A percentile compares a stretch with the other conserved stretches of the same genome.
phyloP scores from a whole-genome alignment of 441 rosid genomes.

The Isatis lusitanica region DNA sequence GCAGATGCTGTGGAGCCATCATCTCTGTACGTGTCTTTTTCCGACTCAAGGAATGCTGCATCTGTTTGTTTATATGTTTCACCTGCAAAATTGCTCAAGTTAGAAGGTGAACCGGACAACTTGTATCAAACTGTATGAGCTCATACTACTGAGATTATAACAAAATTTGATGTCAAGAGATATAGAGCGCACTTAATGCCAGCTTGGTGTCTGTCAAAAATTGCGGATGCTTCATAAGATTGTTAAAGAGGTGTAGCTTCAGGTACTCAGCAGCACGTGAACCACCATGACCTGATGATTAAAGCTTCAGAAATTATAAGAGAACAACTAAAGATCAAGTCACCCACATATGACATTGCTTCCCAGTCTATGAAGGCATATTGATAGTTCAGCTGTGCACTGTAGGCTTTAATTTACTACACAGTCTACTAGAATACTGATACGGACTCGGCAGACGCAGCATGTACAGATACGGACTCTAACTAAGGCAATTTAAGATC shows the following conservation, averaged over 20 bases:
- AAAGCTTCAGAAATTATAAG: not conserved
- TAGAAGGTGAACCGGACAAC: not conserved
- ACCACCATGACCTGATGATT: constrained; percentile 91
- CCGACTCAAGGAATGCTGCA: constrained; percentile 78
- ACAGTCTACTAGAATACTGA: constrained; percentile 1
- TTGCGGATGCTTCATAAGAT: constrained; percentile 85
- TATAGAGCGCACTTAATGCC: constrained; percentile 67
- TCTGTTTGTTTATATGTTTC: constrained; percentile 92
- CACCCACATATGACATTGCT: not conserved
- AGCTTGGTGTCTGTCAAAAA: constrained; percentile 74
- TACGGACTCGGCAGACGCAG: not conserved
- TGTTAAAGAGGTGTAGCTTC: constrained; percentile 89
- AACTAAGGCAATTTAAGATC: not conserved
- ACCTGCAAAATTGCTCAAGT: constrained; percentile 49
- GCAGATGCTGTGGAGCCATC: constrained; percentile 99
- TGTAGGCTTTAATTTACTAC: constrained; percentile 1
- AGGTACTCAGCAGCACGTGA: constrained; percentile 96
- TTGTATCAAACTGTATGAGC: constrained; percentile 9
- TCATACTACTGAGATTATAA: not conserved
- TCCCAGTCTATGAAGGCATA: not conserved
- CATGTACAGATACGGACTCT: not conserved
- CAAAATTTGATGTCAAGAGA: constrained; percentile 16
- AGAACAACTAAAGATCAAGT: not conserved
- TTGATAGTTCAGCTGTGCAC: not conserved
- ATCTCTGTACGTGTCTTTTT: constrained; percentile 80